Evolutionary conservation across 768 basidiomycete species (phyloP), one percentile per base, ranked within the genome.

Genomic region (Leccinellum rugosiceps): DNA sequence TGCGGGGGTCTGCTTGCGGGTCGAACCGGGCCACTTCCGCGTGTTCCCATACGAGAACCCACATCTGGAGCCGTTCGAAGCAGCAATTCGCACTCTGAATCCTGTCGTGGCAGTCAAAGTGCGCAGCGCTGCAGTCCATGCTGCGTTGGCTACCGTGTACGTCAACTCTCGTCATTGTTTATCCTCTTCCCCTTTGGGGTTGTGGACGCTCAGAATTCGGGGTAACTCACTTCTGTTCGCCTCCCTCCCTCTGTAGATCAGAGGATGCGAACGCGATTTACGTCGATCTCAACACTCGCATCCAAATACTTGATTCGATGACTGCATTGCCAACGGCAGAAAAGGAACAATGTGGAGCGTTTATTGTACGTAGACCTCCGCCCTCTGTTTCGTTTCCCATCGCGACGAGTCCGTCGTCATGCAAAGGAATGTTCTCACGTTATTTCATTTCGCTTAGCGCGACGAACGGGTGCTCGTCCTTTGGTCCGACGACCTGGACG

Each of bases 281-380:
- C 64, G 80, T 95, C 58, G 89, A 92, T 72, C 69, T 72, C 55
- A 84, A 93, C 68, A 94, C 92, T 1, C 87, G 91, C 6, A 94
- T 95, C 52, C 93, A 95, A 72, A 85, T 95, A 55, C 71, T 95
- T 25, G 87, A 90, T 57, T 82, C 82, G 15, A 83, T 94, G 63
- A 65, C 68, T 52, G 78, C 82, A 56, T 76, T 95, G 43, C 83
- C 87, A 6, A 80, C 81, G 41, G 92, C 92, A 7, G 90, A 94
- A 68, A 94, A 94, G 75, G 92, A 94, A 68, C 92, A 94, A 65
- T 92, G 88, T 50, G 93, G 86, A 19, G 93, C 93, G 13, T 95
- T 95, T 69, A 80, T 93, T 53, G 90, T 88, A 69, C 82, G 26
- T 43, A 31, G 23, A 11, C 32, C 38, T 38, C 9, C 9, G 38